Evolutionary conservation across 345 rosid genomes (phyloP).

Genomic region (Camelina sativa): DNA sequence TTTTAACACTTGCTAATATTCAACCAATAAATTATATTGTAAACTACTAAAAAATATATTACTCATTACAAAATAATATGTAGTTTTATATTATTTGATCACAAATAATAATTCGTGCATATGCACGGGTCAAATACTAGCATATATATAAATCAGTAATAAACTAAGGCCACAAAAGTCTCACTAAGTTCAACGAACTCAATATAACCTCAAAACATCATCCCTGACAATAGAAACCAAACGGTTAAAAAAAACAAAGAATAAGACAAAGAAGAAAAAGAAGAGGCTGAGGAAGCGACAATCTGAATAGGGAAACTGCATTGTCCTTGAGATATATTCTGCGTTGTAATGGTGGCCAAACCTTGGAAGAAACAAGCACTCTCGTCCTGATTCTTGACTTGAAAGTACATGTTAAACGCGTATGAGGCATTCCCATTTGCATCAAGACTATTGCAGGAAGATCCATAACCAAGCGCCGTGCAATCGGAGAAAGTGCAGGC

Average conservation of each 20-base stretch:
- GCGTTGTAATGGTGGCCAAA: slow-evolving; percentile 48
- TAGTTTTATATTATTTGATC: no score
- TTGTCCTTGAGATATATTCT: slow-evolving; percentile 67
- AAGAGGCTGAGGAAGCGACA: slow-evolving; percentile 38
- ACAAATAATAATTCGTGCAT: no score
- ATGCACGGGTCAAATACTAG: no score
- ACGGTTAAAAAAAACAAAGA: slow-evolving; percentile 13
- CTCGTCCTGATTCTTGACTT: slow-evolving; percentile 61
- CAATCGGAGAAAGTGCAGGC: slow-evolving; percentile 69
- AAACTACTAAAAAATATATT: no score
- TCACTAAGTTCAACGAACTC: background rate
- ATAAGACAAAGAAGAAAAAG: background rate
- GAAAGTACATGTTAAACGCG: slow-evolving; percentile 73
- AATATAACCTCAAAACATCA: slow-evolving; percentile 1
- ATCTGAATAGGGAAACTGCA: slow-evolving; percentile 73
- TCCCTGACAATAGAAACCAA: slow-evolving; percentile 15
- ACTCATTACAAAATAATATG: no score
- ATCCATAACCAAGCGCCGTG: slow-evolving; percentile 62
- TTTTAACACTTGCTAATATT: no score
- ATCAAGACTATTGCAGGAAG: slow-evolving; percentile 62
- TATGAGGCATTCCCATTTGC: slow-evolving; percentile 65
- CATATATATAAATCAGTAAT: no score
- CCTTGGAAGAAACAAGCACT: slow-evolving; percentile 65
- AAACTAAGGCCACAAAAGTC: background rate
- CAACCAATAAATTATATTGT: no score